Evolutionary conservation across 2,329 filamentous ascomycete genomes (phyloP).

Genomic region (Didymella arachidicola): DNA sequence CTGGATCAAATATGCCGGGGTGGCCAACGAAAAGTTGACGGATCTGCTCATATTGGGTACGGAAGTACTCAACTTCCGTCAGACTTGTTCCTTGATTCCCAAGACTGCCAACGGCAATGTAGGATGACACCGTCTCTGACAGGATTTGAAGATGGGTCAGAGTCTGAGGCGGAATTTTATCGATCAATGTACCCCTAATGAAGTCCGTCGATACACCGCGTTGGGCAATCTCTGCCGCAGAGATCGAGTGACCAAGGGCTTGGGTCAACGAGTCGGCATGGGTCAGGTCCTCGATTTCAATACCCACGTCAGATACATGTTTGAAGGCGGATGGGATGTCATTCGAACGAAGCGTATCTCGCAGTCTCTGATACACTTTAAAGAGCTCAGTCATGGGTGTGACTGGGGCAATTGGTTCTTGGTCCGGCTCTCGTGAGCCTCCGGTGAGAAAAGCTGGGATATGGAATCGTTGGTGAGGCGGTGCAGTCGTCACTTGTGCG

Average conservation of each 20-base stretch:
- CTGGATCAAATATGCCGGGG: constrained; percentile 51
- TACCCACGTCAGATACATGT: constrained; percentile 52
- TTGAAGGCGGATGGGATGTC: constrained; percentile 57
- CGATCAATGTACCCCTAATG: constrained; percentile 74
- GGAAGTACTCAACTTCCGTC: constrained; percentile 72
- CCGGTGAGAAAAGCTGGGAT: constrained; percentile 43
- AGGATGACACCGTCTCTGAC: constrained; percentile 86
- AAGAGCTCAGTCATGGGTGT: constrained; percentile 57
- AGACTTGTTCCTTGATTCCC: constrained; percentile 66
- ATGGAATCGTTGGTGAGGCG: constrained; percentile 36
- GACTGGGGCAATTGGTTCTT: constrained; percentile 1
- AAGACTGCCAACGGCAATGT: constrained; percentile 77
- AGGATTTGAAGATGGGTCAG: constrained; percentile 88
- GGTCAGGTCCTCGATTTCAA: constrained; percentile 56
- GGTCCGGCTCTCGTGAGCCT: constrained; percentile 10
- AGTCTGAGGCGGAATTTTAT: constrained; percentile 82
- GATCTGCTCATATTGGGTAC: constrained; percentile 74
- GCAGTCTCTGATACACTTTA: constrained; percentile 63
- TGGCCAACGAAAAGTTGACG: constrained; percentile 75
- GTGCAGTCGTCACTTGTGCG: constrained; percentile 28
- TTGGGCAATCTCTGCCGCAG: constrained; percentile 89
- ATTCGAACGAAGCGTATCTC: constrained; percentile 63
- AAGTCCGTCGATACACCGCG: constrained; percentile 79
- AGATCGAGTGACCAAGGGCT: constrained; percentile 82
- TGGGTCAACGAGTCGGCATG: constrained; percentile 67